Conservation (phyloP, 2,329 filamentous ascomycete species). For the Exserohilum turcica region DNA sequence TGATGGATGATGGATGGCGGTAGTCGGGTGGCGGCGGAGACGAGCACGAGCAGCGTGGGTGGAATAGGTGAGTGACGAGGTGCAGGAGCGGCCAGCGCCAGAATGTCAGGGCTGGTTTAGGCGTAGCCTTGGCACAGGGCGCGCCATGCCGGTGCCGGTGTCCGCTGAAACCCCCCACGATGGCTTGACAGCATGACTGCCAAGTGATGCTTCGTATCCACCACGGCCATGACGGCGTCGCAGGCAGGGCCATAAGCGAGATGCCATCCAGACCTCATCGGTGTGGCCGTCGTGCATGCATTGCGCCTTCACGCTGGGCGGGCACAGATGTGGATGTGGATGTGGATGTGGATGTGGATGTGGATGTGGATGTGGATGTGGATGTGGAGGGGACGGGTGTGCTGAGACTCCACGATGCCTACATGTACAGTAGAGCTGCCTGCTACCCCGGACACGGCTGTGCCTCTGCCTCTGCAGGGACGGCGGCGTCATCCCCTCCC, state of each 20-base stretch:
- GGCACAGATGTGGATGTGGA: too few species aligned
- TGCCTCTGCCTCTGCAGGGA: slow-evolving; percentile 4
- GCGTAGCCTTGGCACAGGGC: background rate
- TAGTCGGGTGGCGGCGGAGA: too few species aligned
- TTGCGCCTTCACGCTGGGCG: too few species aligned
- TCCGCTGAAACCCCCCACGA: background rate
- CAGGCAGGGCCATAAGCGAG: background rate
- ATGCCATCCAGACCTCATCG: slow-evolving; percentile 10
- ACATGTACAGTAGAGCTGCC: too few species aligned
- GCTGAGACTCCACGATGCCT: too few species aligned
- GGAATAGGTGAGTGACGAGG: background rate
- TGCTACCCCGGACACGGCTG: background rate
- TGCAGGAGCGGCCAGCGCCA: too few species aligned
- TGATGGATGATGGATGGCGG: slow-evolving; percentile 5
- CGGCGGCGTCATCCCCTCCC: background rate
- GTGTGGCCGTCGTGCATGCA: slow-evolving; percentile 7
- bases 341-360: too few species aligned
- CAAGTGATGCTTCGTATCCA: slow-evolving; percentile 3
- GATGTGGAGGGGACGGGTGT: too few species aligned
- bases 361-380: too few species aligned
- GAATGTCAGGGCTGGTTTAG: background rate
- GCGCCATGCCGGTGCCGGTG: too few species aligned
- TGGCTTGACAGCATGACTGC: background rate
- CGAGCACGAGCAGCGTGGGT: too few species aligned
- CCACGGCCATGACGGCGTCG: slow-evolving; percentile 5